Base-by-base conservation (phyloP, 2,329 filamentous ascomycete species). In the Pestalotiopsis fici region DNA sequence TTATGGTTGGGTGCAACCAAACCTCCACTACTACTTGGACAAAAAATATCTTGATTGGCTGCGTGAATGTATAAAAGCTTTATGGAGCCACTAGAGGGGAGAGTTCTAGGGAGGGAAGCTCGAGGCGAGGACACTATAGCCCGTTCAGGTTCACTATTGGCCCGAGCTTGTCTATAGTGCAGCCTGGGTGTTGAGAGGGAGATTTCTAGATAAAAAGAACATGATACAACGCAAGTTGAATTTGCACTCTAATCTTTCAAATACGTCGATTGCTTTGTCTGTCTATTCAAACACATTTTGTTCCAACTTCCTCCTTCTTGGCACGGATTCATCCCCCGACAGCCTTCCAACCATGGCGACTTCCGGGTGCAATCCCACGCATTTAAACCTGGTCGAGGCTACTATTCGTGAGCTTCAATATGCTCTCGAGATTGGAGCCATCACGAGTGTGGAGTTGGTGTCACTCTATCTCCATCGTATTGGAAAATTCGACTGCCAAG, bases 391-490 rank as follows among this genome's bases (percentile, higher is more conserved):
- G 0, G 47, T 64, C 1, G 62, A 64, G n/a, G 62, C 62, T 7
- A 28, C 12, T 66, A 84, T 86, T 60, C 72, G 76, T 4, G 80
- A 84, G 37, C 78, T 86, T 1, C 75, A 79, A 60, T 59, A 75
- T 56, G 84, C 83, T 23, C 78, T 87, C 12, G 70, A 74, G 15
- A 72, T 75, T 4, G 80, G 82, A 37, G 66, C 69, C 13, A 72
- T 81, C 35, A 84, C 81, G 18, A 82, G 80, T 65, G 82, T 85
- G 54, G 82, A 83, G 21, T 73, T 87, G 2, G 79, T 82, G 5
- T 76, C 81, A 7, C 77, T 77, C 56, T 84, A 86, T 70, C 77
- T 87, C 3, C 80, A 77, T 47, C 83, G 85, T 6, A 85, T 86
- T 67, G 79, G 78, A 50, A 73, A 71, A 2, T 86, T 84, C 71